phyloP scores from a whole-genome alignment of 176 grass and related monocot genomes.

The Puccinellia tenuiflora region DNA sequence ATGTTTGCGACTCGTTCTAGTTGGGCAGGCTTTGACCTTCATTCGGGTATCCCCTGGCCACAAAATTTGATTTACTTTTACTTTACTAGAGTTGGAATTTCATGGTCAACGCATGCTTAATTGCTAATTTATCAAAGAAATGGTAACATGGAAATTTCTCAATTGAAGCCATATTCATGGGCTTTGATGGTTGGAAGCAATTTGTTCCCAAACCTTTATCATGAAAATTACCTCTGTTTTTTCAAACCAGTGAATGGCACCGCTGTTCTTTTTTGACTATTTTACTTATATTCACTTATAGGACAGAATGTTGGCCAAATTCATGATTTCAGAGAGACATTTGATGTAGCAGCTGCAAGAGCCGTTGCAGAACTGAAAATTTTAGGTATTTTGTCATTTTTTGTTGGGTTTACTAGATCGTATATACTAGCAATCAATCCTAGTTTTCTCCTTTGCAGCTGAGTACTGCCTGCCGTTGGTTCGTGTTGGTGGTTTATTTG shows the following conservation, averaged over 20 bases:
- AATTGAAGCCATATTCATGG: background rate
- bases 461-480: slow-evolving; percentile 90
- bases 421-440: background rate
- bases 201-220: background rate
- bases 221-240: background rate
- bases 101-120: background rate
- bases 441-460: slow-evolving; percentile 34
- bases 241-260: background rate
- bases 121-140: background rate
- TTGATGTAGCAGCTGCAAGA: slow-evolving; percentile 81
- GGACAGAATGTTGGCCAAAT: slow-evolving; percentile 84
- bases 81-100: background rate
- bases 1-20: background rate
- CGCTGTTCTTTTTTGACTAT: slow-evolving; percentile 16
- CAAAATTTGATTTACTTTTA: no score
- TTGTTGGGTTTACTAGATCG: background rate
- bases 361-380: slow-evolving; percentile 87
- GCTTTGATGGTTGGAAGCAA: background rate
- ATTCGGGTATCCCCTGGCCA: no score
- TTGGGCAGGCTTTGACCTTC: no score
- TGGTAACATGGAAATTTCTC: background rate
- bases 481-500: slow-evolving; percentile 83
- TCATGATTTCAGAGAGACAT: slow-evolving; percentile 61
- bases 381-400: slow-evolving; percentile 46
- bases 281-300: slow-evolving; percentile 47